These are phyloP conservation scores for Retiboletus flavoniger DNA, from an alignment of 1,284 basidiomycete species.

Conservation along the genomic window DNA sequence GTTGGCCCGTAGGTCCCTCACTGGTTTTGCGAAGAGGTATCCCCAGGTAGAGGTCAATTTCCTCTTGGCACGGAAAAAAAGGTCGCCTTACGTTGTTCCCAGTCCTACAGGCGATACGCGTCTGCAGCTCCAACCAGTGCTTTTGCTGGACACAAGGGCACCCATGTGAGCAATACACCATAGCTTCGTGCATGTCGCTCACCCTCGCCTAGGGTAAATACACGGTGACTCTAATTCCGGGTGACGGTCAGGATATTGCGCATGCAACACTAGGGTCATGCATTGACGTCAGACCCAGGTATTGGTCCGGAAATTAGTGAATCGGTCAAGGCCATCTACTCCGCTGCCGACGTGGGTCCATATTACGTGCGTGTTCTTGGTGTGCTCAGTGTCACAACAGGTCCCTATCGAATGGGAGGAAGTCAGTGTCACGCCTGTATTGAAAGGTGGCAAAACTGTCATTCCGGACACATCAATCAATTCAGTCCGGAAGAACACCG, in stretches of 20 bases:
- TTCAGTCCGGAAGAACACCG: constrained; percentile 95
- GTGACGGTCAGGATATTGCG: constrained; percentile 67
- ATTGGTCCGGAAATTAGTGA: constrained; percentile 99
- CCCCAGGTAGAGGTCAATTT: constrained; percentile 41
- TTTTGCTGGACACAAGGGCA: constrained; percentile 85
- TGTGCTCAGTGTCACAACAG: constrained; percentile 39
- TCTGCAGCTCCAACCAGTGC: constrained; percentile 78
- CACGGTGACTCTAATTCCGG: constrained; percentile 89
- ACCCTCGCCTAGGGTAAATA: constrained; percentile 78
- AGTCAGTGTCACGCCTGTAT: constrained; percentile 92
- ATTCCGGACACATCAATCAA: constrained; percentile 92
- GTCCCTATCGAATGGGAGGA: constrained; percentile 99
- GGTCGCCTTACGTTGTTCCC: constrained; percentile 16
- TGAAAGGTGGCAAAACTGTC: constrained; percentile 94
- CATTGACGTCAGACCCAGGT: constrained; percentile 49
- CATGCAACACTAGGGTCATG: constrained; percentile 25
- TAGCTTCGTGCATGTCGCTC: constrained; percentile 2
- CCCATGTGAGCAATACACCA: constrained; percentile 59
- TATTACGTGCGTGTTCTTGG: constrained; percentile 3
- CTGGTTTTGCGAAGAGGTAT: constrained; percentile 49
- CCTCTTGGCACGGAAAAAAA: constrained; percentile 6
- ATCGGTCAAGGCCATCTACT: constrained; percentile 93
- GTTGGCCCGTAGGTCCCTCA: constrained; percentile 57
- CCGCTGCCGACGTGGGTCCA: constrained; percentile 71
- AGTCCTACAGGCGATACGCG: constrained; percentile 66